Base-by-base conservation (phyloP, 139 green algal species). In the Closterium sp. region DNA sequence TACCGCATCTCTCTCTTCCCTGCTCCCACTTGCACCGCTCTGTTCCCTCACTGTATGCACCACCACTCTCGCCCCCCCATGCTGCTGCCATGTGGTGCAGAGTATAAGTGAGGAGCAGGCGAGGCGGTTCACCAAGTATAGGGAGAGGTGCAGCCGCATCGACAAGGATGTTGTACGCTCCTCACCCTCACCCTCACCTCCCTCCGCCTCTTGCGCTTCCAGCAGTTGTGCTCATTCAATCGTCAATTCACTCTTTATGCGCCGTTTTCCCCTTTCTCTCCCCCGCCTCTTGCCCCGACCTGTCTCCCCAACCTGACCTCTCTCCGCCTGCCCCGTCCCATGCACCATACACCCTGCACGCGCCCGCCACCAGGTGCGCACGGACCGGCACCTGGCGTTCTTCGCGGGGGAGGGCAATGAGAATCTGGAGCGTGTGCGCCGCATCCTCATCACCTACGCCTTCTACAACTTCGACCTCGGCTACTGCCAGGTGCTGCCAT, bases 381-480 rank as follows among this genome's bases (percentile, higher is more conserved):
- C 92, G 22, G 92, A 94, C 42, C 62, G 92, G 19, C 31, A 32
- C 6, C 85, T 89, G 38, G 6, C 92, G 19, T 94, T 94, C 86
- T 94, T 94, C 70, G 92, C 94, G 4, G 86, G 70, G 4, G 95
- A 97, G 31, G 86, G 85, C 92, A 94, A 94, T 27, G 90, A 42
- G 17, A 94, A 94, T 70, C 90, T 94, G 21, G 89, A 31, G 5
- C 88, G 91, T 86, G 89, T 97, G 88, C 94, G 95, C 17, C 86
- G 89, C 84, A 94, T 97, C 31, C 95, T 97, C 88, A 95, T 98
- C 24, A 96, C 95, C 4, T 98, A 99, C 92, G 85, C 94, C 29
- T 95, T 97, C 92, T 98, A 96, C 96, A 98, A 99, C 94, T 96
- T 96, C 50, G 97, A 99, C 93, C 94, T 99, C 70, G 96, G 97